phyloP scores from a whole-genome alignment of 2,329 filamentous ascomycete species.

The Ophiostoma quercus region DNA sequence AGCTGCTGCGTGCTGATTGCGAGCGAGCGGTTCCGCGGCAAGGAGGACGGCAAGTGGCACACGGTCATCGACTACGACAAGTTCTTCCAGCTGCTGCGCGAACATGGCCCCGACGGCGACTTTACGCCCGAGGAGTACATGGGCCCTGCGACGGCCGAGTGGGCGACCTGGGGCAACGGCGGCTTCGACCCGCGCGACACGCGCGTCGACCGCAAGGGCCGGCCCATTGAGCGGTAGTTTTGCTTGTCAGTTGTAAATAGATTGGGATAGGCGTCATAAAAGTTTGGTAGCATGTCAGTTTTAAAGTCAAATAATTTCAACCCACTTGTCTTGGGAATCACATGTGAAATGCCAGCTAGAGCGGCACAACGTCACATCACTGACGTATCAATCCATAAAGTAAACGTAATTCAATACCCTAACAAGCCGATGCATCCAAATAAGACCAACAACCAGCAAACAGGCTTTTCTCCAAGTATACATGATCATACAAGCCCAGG shows the following conservation, averaged over 20 bases:
- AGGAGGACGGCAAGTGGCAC: conserved; percentile 74
- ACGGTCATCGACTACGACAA: conserved; percentile 84
- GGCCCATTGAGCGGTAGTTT: conserved; percentile 46
- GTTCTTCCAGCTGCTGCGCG: conserved; percentile 81
- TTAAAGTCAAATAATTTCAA: not conserved
- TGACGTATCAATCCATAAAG: not conserved
- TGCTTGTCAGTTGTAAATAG: not conserved
- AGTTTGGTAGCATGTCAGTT: not conserved
- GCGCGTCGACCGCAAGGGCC: conserved; percentile 80
- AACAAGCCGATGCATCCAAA: not conserved
- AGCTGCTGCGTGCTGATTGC: conserved; percentile 88
- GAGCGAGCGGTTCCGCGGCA: conserved; percentile 78
- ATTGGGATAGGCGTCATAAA: not conserved
- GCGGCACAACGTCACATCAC: not conserved
- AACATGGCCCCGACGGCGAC: conserved; percentile 56
- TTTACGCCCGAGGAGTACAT: conserved; percentile 91
- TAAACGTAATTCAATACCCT: conserved; percentile 9
- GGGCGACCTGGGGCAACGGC: conserved; percentile 91
- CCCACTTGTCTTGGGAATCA: too few species aligned
- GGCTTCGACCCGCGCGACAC: conserved; percentile 90
- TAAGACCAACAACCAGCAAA: conserved; percentile 11
- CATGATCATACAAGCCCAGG: conserved; percentile 2
- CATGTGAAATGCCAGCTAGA: too few species aligned
- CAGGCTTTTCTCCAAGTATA: not conserved
- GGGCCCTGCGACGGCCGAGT: conserved; percentile 76